These are phyloP conservation scores for Debaryomyces fabryi DNA, from an alignment of 1,139 yeast species.

Conservation along the genomic window DNA sequence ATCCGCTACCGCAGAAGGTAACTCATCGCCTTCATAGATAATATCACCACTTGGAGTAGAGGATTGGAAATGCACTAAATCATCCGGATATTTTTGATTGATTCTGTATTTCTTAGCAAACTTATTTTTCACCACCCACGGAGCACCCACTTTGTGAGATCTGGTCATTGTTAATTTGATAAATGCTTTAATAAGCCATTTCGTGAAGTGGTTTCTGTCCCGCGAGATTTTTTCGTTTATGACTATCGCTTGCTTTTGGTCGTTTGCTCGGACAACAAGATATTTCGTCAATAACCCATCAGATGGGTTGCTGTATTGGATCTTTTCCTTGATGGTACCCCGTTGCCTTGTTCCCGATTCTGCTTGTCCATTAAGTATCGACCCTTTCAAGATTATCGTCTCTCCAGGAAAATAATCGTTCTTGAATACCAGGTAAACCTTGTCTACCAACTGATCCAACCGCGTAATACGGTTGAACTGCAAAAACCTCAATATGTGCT, in stretches of 20 bases:
- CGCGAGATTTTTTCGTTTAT: slow-evolving; percentile 75
- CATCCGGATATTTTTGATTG: slow-evolving; percentile 59
- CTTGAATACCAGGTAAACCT: slow-evolving; percentile 73
- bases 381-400: slow-evolving; percentile 63
- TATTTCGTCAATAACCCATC: slow-evolving; percentile 61
- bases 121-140: slow-evolving; percentile 91
- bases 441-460: slow-evolving; percentile 84
- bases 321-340: slow-evolving; percentile 49
- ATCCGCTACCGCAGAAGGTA: slow-evolving; percentile 4
- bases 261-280: slow-evolving; percentile 58
- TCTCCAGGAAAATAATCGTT: slow-evolving; percentile 94
- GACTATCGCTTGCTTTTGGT: slow-evolving; percentile 62
- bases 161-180: slow-evolving; percentile 82
- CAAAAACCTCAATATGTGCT: slow-evolving; percentile 81
- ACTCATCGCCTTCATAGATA: slow-evolving; percentile 13
- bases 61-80: slow-evolving; percentile 44
- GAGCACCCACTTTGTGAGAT: slow-evolving; percentile 87
- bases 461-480: slow-evolving; percentile 86
- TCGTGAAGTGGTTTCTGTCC: slow-evolving; percentile 86
- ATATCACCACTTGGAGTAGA: slow-evolving; percentile 45
- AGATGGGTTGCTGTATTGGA: slow-evolving; percentile 57
- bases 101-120: slow-evolving; percentile 66
- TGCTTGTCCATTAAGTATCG: slow-evolving; percentile 9
- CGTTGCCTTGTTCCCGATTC: slow-evolving; percentile 30
- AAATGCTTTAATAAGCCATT: slow-evolving; percentile 86